Base-by-base conservation (phyloP, 1,284 basidiomycete genomes). In the Phellinidium pouzarii region DNA sequence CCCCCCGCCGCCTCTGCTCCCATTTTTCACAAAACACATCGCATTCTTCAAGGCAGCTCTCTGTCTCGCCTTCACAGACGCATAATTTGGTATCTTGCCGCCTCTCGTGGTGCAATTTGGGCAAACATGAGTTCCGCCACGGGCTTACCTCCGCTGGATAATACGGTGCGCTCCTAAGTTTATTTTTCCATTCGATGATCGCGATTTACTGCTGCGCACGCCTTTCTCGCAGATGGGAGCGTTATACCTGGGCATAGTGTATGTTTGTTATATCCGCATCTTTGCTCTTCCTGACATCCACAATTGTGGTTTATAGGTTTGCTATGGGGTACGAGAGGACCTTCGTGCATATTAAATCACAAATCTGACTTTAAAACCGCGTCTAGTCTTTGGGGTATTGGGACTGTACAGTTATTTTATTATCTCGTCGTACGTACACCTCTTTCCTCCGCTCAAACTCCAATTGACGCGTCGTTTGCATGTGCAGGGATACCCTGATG, bases 351-450 rank as follows among this genome's bases (percentile, higher is more conserved):
- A 2, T 34, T 34, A 11, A 34, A 11, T 14, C 31, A 34, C 7
- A 14, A 8, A 14, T 34, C 31, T 34, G 31, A 34, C 9, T 11
- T 14, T 34, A 34, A 34, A 11, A 34, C 11, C 31, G 31, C 31
- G 31, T 34, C 19, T 41, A 19, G 34, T n/a, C 31, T 54, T 12
- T 54, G 53, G 53, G 53, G 48, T n/a, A 22, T n/a, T 3, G 44
- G 48, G 8, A 23, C 48, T 9, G 27, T 54, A 7, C 53, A 54
- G 53, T 2, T 50, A 19, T 54, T 38, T 25, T 50, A 54, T 20
- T 54, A 54, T 29, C 50, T 45, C 43, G 45, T 38, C 22, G 53
- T 54, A 20, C 48, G 53, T 34, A 6, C 17, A n/a, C 7, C 27
- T 26, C 19, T 25, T 27, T 34, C 19, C 29, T 34, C 22, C 20